These are phyloP conservation scores for Tolypocladium ophioglossoides DNA, from an alignment of 2,329 filamentous ascomycete genomes.

Conservation along the genomic window DNA sequence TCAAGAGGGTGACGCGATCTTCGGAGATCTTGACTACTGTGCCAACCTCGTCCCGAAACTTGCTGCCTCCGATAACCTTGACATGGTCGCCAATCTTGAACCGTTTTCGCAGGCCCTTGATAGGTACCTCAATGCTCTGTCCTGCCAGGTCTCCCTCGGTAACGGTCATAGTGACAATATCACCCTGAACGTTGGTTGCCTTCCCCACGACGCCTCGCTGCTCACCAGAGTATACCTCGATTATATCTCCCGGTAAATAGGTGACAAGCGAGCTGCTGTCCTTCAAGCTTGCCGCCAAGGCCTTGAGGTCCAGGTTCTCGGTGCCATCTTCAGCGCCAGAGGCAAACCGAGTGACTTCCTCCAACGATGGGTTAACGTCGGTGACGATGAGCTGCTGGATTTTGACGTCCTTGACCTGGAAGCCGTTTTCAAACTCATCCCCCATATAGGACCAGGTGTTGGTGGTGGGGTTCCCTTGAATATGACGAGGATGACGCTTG, in stretches of 20 bases:
- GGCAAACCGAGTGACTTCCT: conserved; percentile 93
- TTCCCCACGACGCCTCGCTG: conserved; percentile 85
- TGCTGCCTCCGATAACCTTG: conserved; percentile 94
- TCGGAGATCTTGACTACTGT: conserved; percentile 93
- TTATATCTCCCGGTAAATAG: conserved; percentile 88
- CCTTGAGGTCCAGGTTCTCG: conserved; percentile 85
- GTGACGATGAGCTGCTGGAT: conserved; percentile 77
- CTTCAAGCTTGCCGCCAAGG: conserved; percentile 81
- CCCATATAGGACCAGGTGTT: conserved; percentile 78
- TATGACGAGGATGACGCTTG: conserved; percentile 63
- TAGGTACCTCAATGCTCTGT: conserved; percentile 83
- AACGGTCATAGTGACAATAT: conserved; percentile 84
- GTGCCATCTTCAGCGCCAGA: conserved; percentile 83
- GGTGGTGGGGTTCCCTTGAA: conserved; percentile 60
- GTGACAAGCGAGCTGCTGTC: conserved; percentile 70
- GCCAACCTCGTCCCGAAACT: conserved; percentile 89
- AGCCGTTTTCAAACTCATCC: conserved; percentile 87
- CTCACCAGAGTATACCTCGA: conserved; percentile 92
- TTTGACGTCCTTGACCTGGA: conserved; percentile 88
- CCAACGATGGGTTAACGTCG: conserved; percentile 84
- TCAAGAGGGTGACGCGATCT: conserved; percentile 85
- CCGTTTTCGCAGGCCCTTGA: conserved; percentile 82
- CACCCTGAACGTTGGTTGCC: conserved; percentile 74
- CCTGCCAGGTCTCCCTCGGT: conserved; percentile 73
- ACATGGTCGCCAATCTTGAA: conserved; percentile 94